Percentiles rank a stretch among this genome's conserved stretches.
phyloP scores from a whole-genome alignment of 2,329 filamentous ascomycete species.

The Diaporthe vaccinii region DNA sequence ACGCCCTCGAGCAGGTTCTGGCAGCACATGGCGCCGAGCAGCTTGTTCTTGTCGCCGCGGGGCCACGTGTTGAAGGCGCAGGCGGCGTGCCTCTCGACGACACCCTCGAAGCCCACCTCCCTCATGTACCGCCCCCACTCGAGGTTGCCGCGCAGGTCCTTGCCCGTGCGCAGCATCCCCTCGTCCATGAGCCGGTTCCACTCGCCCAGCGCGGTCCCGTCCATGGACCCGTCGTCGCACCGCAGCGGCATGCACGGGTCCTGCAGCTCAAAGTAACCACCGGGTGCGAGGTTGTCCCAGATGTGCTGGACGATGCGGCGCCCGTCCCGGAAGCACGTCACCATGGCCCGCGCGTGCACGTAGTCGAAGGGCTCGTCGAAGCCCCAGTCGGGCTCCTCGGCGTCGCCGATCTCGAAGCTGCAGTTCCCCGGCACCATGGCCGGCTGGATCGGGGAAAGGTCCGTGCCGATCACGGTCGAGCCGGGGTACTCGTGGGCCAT shows the following conservation, averaged over 20 bases:
- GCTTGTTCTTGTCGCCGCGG: constrained; percentile 51
- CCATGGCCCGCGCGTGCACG: constrained; percentile 65
- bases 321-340: constrained; percentile 64
- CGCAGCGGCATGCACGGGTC: constrained; percentile 49
- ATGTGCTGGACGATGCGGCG: constrained; percentile 59
- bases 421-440: constrained; percentile 64
- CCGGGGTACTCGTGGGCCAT: constrained; percentile 58
- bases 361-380: constrained; percentile 64
- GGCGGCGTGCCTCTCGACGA: constrained; percentile 49
- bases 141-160: constrained; percentile 48
- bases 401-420: constrained; percentile 67
- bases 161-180: constrained; percentile 46
- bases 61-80: constrained; percentile 54
- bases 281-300: constrained; percentile 56
- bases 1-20: constrained; percentile 49
- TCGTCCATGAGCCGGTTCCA: constrained; percentile 52
- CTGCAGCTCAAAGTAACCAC: constrained; percentile 55
- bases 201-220: constrained; percentile 48
- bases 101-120: constrained; percentile 50
- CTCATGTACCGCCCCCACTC: constrained; percentile 48
- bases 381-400: constrained; percentile 64
- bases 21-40: constrained; percentile 49
- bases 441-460: constrained; percentile 60
- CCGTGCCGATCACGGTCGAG: constrained; percentile 56
- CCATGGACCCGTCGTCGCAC: constrained; percentile 50